These are phyloP conservation scores for Seminavis robusta DNA, from an alignment of 108 stramenopile species.

Conservation along the genomic window DNA sequence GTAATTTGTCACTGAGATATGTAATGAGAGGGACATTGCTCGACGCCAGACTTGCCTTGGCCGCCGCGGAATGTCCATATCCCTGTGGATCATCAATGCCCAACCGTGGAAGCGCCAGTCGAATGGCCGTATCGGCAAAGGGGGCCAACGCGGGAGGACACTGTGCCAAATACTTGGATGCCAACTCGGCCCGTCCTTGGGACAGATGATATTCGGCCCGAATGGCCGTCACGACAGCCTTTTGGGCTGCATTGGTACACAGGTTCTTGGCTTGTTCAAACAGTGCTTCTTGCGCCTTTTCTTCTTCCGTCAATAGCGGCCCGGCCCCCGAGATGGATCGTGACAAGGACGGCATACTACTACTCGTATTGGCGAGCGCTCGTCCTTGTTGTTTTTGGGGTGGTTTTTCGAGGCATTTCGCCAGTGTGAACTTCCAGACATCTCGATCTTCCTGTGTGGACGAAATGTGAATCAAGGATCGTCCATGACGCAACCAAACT, in stretches of 20 bases:
- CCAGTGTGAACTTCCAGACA: constrained; percentile 78
- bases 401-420: constrained; percentile 57
- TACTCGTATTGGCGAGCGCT: background rate
- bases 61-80: constrained; percentile 53
- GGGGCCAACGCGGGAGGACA: constrained; percentile 72
- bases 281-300: constrained; percentile 67
- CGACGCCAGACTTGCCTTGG: constrained; percentile 48
- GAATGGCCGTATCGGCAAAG: constrained; percentile 76
- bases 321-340: background rate
- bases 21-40: constrained; percentile 77
- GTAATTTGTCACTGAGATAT: constrained; percentile 66
- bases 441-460: constrained; percentile 83
- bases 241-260: constrained; percentile 75
- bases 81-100: constrained; percentile 53
- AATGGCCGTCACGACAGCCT: constrained; percentile 76
- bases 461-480: constrained; percentile 79
- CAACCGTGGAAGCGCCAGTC: constrained; percentile 69
- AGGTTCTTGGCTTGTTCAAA: constrained; percentile 81
- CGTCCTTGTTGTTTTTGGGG: background rate
- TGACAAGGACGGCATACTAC: constrained; percentile 2
- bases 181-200: constrained; percentile 69
- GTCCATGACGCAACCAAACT: constrained; percentile 80
- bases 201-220: constrained; percentile 80
- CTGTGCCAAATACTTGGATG: constrained; percentile 77
- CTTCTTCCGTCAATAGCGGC: constrained; percentile 41